Evolutionary conservation across 2,329 filamentous ascomycete species (phyloP).

Genomic region (Sphaerulina musiva): DNA sequence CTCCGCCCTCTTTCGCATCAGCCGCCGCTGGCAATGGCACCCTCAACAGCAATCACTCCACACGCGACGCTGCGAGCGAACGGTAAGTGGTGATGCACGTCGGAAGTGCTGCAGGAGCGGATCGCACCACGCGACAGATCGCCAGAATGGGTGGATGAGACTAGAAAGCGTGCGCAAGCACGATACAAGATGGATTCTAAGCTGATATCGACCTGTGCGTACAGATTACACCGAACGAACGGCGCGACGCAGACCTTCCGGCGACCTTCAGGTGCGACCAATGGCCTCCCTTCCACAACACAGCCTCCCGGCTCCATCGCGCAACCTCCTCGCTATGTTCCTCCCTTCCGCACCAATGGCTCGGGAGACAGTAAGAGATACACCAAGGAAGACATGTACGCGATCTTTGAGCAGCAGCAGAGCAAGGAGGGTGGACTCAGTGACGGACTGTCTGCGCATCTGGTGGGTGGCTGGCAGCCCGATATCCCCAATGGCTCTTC

Average conservation of each 20-base stretch:
- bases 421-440: conserved; percentile 55
- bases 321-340: conserved; percentile 48
- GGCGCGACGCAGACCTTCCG: conserved; percentile 63
- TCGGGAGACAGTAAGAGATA: conserved; percentile 56
- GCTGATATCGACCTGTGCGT: conserved; percentile 7
- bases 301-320: conserved; percentile 28
- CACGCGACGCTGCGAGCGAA: conserved; percentile 42
- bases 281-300: conserved; percentile 39
- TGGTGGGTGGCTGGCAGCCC: conserved; percentile 73
- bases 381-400: conserved; percentile 70
- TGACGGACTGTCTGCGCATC: conserved; percentile 60
- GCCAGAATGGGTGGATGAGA: neutral
- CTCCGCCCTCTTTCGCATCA: conserved; percentile 45
- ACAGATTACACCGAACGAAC: conserved; percentile 58
- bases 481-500: conserved; percentile 58
- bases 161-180: neutral
- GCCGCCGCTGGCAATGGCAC: conserved; percentile 43
- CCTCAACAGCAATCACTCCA: conserved; percentile 26
- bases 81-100: conserved; percentile 37
- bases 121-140: neutral
- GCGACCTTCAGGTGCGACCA: conserved; percentile 55
- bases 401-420: conserved; percentile 59
- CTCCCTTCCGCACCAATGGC: conserved; percentile 55
- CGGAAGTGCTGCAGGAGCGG: conserved; percentile 2
- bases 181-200: conserved; percentile 3